These are phyloP conservation scores for Kwoniella shandongensis DNA, from an alignment of 768 basidiomycete species.

Conservation along the genomic window DNA sequence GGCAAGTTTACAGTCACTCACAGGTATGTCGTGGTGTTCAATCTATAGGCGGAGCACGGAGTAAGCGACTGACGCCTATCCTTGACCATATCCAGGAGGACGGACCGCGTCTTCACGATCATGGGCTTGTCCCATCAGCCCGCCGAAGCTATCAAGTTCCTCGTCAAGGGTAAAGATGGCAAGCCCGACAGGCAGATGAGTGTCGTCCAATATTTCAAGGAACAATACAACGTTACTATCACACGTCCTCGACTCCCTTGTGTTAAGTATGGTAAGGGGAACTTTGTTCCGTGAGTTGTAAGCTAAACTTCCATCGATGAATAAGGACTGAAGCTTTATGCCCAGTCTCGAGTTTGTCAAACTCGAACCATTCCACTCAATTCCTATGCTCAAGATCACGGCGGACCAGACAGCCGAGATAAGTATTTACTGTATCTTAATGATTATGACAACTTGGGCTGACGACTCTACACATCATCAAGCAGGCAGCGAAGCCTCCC, in stretches of 20 bases:
- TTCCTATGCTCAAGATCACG: slow-evolving; percentile 39
- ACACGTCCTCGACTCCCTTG: slow-evolving; percentile 46
- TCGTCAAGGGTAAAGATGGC: slow-evolving; percentile 42
- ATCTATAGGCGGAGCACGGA: background rate
- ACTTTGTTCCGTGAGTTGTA: slow-evolving; percentile 47
- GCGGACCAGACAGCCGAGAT: slow-evolving; percentile 42
- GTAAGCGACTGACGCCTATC: background rate
- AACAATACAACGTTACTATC: slow-evolving; percentile 43
- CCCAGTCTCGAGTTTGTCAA: slow-evolving; percentile 44
- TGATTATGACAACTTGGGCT: slow-evolving; percentile 10
- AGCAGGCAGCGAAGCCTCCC: slow-evolving; percentile 48
- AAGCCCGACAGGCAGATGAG: slow-evolving; percentile 33
- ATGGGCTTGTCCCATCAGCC: slow-evolving; percentile 36
- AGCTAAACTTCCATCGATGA: background rate
- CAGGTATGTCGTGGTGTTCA: slow-evolving; percentile 24
- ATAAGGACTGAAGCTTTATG: background rate
- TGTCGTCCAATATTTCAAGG: slow-evolving; percentile 45
- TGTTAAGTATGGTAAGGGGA: slow-evolving; percentile 44
- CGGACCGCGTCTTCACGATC: slow-evolving; percentile 30
- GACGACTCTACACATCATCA: slow-evolving; percentile 46
- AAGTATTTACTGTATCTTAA: background rate
- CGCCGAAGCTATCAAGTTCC: slow-evolving; percentile 44
- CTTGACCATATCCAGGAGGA: slow-evolving; percentile 11
- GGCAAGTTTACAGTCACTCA: slow-evolving; percentile 52
- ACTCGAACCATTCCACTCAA: slow-evolving; percentile 44